Percentiles rank a stretch among this genome's conserved stretches.
Conservation (phyloP, 441 rosid species). For the Croton laevigatus region DNA sequence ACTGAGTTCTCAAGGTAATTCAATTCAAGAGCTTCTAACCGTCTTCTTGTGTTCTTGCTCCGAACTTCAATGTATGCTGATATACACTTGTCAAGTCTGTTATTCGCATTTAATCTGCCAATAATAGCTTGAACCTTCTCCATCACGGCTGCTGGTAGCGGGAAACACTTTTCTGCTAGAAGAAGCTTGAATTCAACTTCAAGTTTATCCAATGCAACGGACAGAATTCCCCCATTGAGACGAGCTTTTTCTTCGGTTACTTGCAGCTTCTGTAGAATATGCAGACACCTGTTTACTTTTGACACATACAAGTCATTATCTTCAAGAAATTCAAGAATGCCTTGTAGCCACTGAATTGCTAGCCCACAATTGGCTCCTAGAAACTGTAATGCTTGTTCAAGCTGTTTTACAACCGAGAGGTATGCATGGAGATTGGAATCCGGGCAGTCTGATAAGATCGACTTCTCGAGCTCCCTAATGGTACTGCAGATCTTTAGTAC, state of each 20-base stretch:
- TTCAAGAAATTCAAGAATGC: slow-evolving; percentile 39
- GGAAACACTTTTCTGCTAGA: slow-evolving; percentile 32
- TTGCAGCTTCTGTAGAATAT: slow-evolving; percentile 42
- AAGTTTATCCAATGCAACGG: slow-evolving; percentile 42
- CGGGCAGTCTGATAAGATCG: slow-evolving; percentile 29
- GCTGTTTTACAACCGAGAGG: slow-evolving; percentile 44
- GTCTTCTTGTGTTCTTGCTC: slow-evolving; percentile 31
- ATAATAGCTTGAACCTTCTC: slow-evolving; percentile 48
- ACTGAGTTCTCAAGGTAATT: slow-evolving; percentile 42
- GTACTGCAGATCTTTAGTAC: slow-evolving; percentile 46
- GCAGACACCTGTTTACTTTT: slow-evolving; percentile 39
- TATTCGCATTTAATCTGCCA: slow-evolving; percentile 36
- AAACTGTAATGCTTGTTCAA: slow-evolving; percentile 59
- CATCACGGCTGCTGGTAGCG: slow-evolving; percentile 23
- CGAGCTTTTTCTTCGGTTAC: slow-evolving; percentile 33
- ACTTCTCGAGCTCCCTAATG: slow-evolving; percentile 49
- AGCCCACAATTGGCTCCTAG: slow-evolving; percentile 60
- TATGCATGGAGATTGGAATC: slow-evolving; percentile 34
- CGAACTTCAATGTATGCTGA: slow-evolving; percentile 39
- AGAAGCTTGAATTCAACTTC: slow-evolving; percentile 49
- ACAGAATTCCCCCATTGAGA: slow-evolving; percentile 45
- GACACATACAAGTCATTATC: slow-evolving; percentile 37
- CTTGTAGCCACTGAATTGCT: slow-evolving; percentile 69
- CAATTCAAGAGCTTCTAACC: slow-evolving; percentile 40
- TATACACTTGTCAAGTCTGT: slow-evolving; percentile 35